Percentiles rank a stretch among this genome's conserved stretches.
These are phyloP conservation scores for Ammopiptanthus mongolicus DNA, from an alignment of 306 rosid genomes.

Conservation along the genomic window DNA sequence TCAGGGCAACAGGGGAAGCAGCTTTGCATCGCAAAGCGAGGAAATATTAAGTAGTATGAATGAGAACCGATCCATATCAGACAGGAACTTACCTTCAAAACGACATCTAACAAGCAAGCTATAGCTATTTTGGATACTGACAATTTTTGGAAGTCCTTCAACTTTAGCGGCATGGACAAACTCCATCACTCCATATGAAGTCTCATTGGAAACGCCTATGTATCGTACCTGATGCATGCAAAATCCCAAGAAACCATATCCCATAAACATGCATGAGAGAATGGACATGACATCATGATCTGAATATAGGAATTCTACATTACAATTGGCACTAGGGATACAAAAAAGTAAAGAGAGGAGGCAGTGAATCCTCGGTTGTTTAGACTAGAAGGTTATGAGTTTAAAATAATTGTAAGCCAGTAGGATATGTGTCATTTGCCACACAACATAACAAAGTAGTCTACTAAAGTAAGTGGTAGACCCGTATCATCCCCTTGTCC, in stretches of 20 bases:
- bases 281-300: slow-evolving; percentile 17
- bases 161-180: slow-evolving; percentile 75
- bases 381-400: neutral
- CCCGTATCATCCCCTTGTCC: neutral
- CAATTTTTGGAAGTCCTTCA: slow-evolving; percentile 87
- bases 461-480: neutral
- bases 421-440: neutral
- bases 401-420: neutral
- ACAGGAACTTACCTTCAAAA: slow-evolving; percentile 54
- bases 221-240: slow-evolving; percentile 59
- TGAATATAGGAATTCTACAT: neutral
- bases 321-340: neutral
- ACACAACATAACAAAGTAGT: neutral
- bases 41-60: neutral
- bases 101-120: slow-evolving; percentile 61
- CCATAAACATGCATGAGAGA: slow-evolving; percentile 14
- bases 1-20: neutral
- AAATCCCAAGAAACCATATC: slow-evolving; percentile 15
- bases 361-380: slow-evolving; percentile 9
- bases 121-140: slow-evolving; percentile 85
- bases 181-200: slow-evolving; percentile 97
- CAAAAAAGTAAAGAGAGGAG: neutral
- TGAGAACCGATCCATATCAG: neutral
- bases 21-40: slow-evolving; percentile 6
- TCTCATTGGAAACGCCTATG: slow-evolving; percentile 90